Percentiles rank a stretch among this genome's conserved stretches.
phyloP scores from a whole-genome alignment of 2,329 filamentous ascomycete species.

The Cercospora beticola region DNA sequence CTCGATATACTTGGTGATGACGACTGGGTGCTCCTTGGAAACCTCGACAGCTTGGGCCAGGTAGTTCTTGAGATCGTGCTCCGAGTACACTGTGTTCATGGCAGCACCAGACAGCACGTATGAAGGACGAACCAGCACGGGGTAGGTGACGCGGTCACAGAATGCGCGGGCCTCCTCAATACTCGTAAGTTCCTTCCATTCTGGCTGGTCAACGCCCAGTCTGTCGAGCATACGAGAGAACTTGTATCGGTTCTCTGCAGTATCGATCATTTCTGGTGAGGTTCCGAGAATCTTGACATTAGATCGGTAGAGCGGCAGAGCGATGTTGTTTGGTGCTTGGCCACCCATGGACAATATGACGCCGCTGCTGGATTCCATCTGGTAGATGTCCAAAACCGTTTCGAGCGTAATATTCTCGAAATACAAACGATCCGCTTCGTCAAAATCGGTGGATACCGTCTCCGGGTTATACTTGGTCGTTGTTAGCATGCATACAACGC shows the following conservation, averaged over 20 bases:
- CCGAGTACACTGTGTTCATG: conserved; percentile 99
- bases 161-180: conserved; percentile 86
- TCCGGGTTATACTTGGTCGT: conserved; percentile 73
- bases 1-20: conserved; percentile 99
- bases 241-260: conserved; percentile 95
- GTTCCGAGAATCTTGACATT: conserved; percentile 93
- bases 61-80: conserved; percentile 86
- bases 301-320: conserved; percentile 79
- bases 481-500: background rate
- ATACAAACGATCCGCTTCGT: conserved; percentile 90
- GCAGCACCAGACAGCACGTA: conserved; percentile 96
- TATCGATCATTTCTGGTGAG: conserved; percentile 98
- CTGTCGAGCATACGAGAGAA: conserved; percentile 97
- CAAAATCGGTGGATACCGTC: conserved; percentile 75
- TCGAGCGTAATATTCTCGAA: conserved; percentile 72
- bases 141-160: conserved; percentile 85
- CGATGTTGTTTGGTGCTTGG: conserved; percentile 97
- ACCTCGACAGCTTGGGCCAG: conserved; percentile 89
- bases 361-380: conserved; percentile 74
- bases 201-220: conserved; percentile 92
- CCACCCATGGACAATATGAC: conserved; percentile 95
- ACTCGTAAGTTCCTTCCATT: conserved; percentile 96
- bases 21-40: conserved; percentile 91
- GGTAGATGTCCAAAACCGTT: conserved; percentile 89
- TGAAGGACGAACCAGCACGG: conserved; percentile 90